Percentiles rank a stretch among this genome's conserved stretches.
Evolutionary conservation across 441 rosid species (phyloP).

Genomic region (Erodium texanum): DNA sequence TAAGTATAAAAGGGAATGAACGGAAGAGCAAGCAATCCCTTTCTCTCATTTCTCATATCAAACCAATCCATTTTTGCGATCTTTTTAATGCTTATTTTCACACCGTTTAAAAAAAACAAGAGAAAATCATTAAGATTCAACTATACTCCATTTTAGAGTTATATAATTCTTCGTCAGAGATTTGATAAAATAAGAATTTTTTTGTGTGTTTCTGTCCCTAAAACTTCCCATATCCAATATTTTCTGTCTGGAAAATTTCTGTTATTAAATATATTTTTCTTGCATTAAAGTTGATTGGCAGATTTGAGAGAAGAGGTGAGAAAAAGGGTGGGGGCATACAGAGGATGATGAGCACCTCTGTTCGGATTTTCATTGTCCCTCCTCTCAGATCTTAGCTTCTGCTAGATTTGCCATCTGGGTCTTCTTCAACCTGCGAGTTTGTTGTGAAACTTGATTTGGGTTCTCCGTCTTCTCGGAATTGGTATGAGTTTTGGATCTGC

Average conservation of each 20-base stretch:
- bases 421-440: constrained; percentile 37
- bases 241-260: constrained; percentile 9
- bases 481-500: constrained; percentile 3
- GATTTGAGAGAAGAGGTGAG: constrained; percentile 23
- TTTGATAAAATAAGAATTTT: neutral
- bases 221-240: constrained; percentile 10
- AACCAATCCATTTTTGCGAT: neutral
- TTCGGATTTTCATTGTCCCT: constrained; percentile 27
- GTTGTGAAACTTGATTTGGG: constrained; percentile 27
- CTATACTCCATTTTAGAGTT: constrained; percentile 12
- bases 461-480: constrained; percentile 16
- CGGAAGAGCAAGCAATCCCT: neutral
- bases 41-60: neutral
- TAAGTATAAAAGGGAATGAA: constrained; percentile 1
- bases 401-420: constrained; percentile 35
- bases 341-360: constrained; percentile 38
- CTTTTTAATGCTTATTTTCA: too few species aligned
- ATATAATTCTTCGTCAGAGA: constrained; percentile 26
- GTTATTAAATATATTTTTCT: constrained; percentile 1
- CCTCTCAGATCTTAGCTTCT: constrained; percentile 40
- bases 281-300: constrained; percentile 2
- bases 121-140: neutral
- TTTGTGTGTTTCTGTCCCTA: constrained; percentile 21
- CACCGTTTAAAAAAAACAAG: neutral
- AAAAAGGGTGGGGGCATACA: constrained; percentile 15